Base-by-base conservation (phyloP, 306 rosid genomes). In the Pueraria montana region DNA sequence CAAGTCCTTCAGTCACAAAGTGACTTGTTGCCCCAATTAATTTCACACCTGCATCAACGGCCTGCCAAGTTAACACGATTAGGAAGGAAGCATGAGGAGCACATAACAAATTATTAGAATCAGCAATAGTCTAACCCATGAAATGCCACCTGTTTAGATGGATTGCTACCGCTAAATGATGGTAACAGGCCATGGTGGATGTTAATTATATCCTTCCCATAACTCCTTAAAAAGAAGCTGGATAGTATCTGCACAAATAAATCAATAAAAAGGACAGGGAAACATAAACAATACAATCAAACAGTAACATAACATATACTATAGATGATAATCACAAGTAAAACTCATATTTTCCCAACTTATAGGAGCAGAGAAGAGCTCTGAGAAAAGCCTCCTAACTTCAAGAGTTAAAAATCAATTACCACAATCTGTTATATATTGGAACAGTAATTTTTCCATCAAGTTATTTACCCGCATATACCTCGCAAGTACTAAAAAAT, bases 161-260 rank as follows among this genome's bases (percentile, higher is more conserved):
- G 94, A 66, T 81, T 59, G 27, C 90, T 86, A 56, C 97, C 97
- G 82, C 78, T 90, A 86, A 93, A 93, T 78, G 97, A 93, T 63
- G 97, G 97, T 65, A 91, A 84, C 82, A 93, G 87, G 20, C 97
- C 94, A 67, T 90, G 97, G 84, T 93, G 97, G 79, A 93, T 93
- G 87, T 93, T 93, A 74, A 93, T 93, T 65, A 93, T 53, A 85
- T 93, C 97, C 84, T 89, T 93, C 66, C 92, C 91, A 49, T 93
- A 93, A 74, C 87, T 76, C 74, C 80, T 86, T 72, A 93, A 77
- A 83, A 93, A 91, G 74, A 64, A 2, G 30, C 91, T 88, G 61
- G 97, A 93, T 75, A 93, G 55, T 87, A 93, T 8, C 97, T 93
- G 88, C 70, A 70, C 38, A 76, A 80, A 24, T 71, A 76, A 65